Evolutionary conservation across 129 eudicot genomes (phyloP), one percentile per base, ranked within the genome.

Genomic region (Artemisia tridentata): DNA sequence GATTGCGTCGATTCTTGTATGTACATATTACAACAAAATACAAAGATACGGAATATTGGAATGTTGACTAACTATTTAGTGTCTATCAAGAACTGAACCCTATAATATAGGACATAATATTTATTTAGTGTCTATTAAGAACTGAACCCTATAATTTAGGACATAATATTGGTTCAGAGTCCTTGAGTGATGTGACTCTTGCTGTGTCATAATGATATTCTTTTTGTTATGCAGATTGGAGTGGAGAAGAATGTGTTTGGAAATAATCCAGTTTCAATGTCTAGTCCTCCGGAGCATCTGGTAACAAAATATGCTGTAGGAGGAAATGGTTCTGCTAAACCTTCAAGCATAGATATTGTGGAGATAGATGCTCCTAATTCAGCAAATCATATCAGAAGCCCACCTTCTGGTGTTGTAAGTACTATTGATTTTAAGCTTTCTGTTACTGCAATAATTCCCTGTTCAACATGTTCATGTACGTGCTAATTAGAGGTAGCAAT

Each of bases 191-290:
- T 67, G 55, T 74, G 64, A 62, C 64, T 27, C 31, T 27, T 64
- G 56, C 49, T 51, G 60, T 75, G 46, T 56, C 4, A 46, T 47
- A 66, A 25, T 66, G 72, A 57, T 17, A 2, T 13, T 31, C 54
- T 38, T 45, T 76, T 31, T 63, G 16, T 75, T 58, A 43, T 76
- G 86, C 84, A 93, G 97, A 89, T 81, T 74, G 97, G 96, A 50
- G 43, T 85, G 74, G 95, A 87, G 85, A 93, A 89, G 84, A 89
- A 84, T 45, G 79, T 93, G 78, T 93, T 93, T 71, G 97, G 96
- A 56, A 89, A 82, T 78, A 87, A 89, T 85, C 95, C 92, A 31
- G 86, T 89, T 52, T 75, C 95, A 19, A 17, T 84, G 73, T 5
- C 8, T 34, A 34, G 41, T 79, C 96, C 11, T 78, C 92, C 7